A percentile compares a stretch with the other conserved stretches of the same genome.
Evolutionary conservation across 768 basidiomycete genomes (phyloP).

Genomic region (Boletus tomentosulus): DNA sequence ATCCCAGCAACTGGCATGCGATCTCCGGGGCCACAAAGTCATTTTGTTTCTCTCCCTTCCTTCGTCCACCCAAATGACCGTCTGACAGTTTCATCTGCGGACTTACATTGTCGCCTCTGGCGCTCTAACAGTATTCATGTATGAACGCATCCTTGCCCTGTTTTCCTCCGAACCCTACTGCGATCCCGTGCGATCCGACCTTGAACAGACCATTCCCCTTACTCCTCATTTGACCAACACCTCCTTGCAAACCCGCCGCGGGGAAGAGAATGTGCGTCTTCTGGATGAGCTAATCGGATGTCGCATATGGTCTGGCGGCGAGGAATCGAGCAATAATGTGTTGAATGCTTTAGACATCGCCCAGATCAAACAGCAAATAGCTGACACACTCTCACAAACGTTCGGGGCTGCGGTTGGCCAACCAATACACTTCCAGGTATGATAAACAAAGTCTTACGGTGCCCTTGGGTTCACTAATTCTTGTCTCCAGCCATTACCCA

Average conservation of each 20-base stretch:
- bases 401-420: conserved; percentile 83
- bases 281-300: conserved; percentile 77
- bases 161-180: conserved; percentile 77
- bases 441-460: conserved; percentile 3
- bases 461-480: background rate
- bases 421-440: conserved; percentile 81
- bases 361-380: conserved; percentile 58
- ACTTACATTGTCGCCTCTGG: conserved; percentile 81
- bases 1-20: conserved; percentile 6
- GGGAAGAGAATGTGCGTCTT: conserved; percentile 70
- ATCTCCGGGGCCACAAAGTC: conserved; percentile 58
- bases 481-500: conserved; percentile 63
- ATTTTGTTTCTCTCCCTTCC: conserved; percentile 13
- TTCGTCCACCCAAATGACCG: conserved; percentile 7
- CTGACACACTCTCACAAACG: conserved; percentile 66
- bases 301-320: conserved; percentile 40
- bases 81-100: conserved; percentile 82
- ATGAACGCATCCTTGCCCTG: conserved; percentile 78
- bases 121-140: conserved; percentile 75
- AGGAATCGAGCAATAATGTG: conserved; percentile 19
- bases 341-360: conserved; percentile 37
- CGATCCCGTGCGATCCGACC: conserved; percentile 36
- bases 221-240: conserved; percentile 88
- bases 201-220: conserved; percentile 35
- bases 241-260: conserved; percentile 66